Percentiles rank a stretch among this genome's conserved stretches.
Evolutionary conservation across 225 moss, liverwort and hornwort species (phyloP).

Genomic region (Sphagnum contortum): DNA sequence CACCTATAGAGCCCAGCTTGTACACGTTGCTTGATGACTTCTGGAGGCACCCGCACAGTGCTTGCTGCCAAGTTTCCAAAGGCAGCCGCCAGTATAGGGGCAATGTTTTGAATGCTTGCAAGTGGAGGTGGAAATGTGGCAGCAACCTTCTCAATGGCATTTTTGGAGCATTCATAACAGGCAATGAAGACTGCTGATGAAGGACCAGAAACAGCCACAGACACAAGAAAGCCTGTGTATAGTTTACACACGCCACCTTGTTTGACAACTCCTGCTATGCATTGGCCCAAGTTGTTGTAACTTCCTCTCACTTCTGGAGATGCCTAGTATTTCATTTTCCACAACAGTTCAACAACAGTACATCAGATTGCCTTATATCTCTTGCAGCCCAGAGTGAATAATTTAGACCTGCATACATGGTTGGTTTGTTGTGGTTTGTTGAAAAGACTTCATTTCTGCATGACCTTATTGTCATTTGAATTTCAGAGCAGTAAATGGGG

Average conservation of each 20-base stretch:
- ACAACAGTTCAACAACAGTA: not conserved
- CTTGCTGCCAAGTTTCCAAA: conserved; percentile 47
- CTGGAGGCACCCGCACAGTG: conserved; percentile 47
- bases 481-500: no score
- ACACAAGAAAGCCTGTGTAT: conserved; percentile 48
- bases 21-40: conserved; percentile 51
- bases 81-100: conserved; percentile 56
- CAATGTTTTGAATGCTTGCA: conserved; percentile 21
- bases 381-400: not conserved
- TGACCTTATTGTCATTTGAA: no score
- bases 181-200: conserved; percentile 51
- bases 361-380: not conserved
- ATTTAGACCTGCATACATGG: no score
- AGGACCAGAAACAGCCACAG: conserved; percentile 45
- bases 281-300: conserved; percentile 41
- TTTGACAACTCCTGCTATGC: conserved; percentile 38
- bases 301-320: conserved; percentile 34
- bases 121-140: conserved; percentile 15
- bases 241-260: conserved; percentile 30
- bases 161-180: conserved; percentile 48
- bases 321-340: conserved; percentile 12
- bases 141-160: conserved; percentile 34
- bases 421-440: no score
- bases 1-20: conserved; percentile 43
- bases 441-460: no score